Conservation (phyloP, 768 basidiomycete genomes). For the Amanita muscaria region DNA sequence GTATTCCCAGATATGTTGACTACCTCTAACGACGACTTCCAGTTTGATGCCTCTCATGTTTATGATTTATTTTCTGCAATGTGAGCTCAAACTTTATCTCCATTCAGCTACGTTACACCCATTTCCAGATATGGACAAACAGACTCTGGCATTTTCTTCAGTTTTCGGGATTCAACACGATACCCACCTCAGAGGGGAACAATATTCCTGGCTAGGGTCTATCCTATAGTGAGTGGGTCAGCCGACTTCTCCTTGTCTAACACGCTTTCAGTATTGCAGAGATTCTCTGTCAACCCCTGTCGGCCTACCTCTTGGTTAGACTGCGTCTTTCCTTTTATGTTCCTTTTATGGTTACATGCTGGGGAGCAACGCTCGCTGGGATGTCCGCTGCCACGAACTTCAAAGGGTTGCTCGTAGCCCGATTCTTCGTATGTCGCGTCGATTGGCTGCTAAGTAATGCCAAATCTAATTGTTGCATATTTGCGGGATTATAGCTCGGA, state of each 20-base stretch:
- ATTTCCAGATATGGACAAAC: constrained; percentile 25
- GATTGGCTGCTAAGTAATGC: not conserved
- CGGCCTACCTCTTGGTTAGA: constrained; percentile 24
- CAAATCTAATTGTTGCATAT: too few relatives aligned
- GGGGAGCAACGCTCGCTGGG: constrained; percentile 24
- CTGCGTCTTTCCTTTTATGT: constrained; percentile 24
- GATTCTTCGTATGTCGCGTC: constrained; percentile 22
- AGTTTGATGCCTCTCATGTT: constrained; percentile 26
- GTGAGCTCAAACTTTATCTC: constrained; percentile 11
- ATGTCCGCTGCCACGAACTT: constrained; percentile 25
- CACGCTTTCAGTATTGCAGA: constrained; percentile 20
- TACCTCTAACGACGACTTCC: not conserved
- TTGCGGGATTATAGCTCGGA: constrained; percentile 22
- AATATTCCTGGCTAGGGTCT: constrained; percentile 28
- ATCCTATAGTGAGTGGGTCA: constrained; percentile 19
- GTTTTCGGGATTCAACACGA: constrained; percentile 25
- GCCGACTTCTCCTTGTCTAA: not conserved
- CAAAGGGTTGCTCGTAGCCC: constrained; percentile 20
- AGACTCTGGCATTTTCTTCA: constrained; percentile 24
- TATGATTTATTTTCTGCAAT: constrained; percentile 23
- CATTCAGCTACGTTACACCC: not conserved
- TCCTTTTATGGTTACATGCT: constrained; percentile 24
- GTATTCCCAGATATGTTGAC: not conserved
- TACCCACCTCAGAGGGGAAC: constrained; percentile 21
- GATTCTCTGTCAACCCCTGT: constrained; percentile 24